Base-by-base conservation (phyloP, 164 flowering plant species). In the Paratinospora sagittata region DNA sequence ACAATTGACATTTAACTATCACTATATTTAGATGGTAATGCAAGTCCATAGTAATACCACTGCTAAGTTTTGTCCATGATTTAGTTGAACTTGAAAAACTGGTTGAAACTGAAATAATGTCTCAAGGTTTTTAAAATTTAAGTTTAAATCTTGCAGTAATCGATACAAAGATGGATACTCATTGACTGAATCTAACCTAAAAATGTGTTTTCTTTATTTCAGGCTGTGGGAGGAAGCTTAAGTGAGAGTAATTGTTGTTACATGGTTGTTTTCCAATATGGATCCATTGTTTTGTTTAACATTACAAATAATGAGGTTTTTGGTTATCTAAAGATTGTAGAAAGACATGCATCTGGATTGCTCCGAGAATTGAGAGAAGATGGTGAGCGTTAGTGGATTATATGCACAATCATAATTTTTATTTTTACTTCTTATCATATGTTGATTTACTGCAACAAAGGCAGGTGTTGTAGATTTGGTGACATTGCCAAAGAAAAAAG, bases 241-340 rank as follows among this genome's bases (percentile, higher is more conserved):
- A 82, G 83, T 75, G 94, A 86, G 73, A 90, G 90, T 72, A 76
- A 84, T 65, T 86, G 92, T 77, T 81, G 86, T 78, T 90, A 82
- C 84, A 84, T 95, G 94, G 93, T 95, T 63, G 97, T 92, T 76
- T 95, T 89, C 66, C 98, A 95, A 68, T 92, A 95, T 83, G n/a
- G n/a, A n/a, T n/a, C n/a, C n/a, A n/a, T n/a, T n/a, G n/a, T n/a
- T n/a, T n/a, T n/a, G n/a, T n/a, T n/a, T n/a, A n/a, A n/a, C n/a
- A n/a, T n/a, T n/a, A n/a, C n/a, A n/a, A n/a, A n/a, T n/a, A n/a
- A n/a, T n/a, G n/a, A n/a, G n/a, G n/a, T n/a, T n/a, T n/a, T n/a
- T n/a, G n/a, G n/a, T n/a, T n/a, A n/a, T n/a, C n/a, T n/a, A n/a
- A n/a, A n/a, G n/a, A n/a, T n/a, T n/a, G n/a, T n/a, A n/a, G n/a